Evolutionary conservation across 2,329 filamentous ascomycete genomes (phyloP).

Genomic region (Trichoderma sp.): DNA sequence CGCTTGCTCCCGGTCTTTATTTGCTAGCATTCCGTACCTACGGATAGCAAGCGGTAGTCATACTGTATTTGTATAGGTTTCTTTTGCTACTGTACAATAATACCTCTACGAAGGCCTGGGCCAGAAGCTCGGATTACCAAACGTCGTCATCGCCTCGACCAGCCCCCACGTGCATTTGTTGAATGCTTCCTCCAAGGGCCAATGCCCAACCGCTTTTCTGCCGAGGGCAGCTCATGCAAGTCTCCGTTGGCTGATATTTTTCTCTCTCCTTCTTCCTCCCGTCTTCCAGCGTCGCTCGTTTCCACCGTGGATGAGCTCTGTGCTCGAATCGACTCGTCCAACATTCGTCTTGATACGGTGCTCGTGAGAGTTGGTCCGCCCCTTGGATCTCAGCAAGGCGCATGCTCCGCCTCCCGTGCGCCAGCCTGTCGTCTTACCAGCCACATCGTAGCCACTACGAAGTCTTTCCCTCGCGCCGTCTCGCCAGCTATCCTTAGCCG

Average conservation of each 20-base stretch:
- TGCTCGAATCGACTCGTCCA: not conserved
- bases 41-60: too few species aligned
- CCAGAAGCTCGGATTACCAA: not conserved
- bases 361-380: not conserved
- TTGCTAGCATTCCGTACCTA: too few species aligned
- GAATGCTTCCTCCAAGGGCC: constrained; percentile 7
- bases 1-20: constrained; percentile 10
- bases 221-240: not conserved
- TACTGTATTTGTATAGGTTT: not conserved
- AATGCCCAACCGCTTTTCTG: constrained; percentile 7
- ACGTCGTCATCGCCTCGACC: not conserved
- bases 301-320: not conserved
- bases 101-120: not conserved
- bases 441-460: constrained; percentile 19
- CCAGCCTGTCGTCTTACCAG: constrained; percentile 12
- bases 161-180: constrained; percentile 4
- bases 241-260: not conserved
- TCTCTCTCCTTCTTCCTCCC: not conserved
- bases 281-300: constrained; percentile 10
- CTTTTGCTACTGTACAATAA: not conserved
- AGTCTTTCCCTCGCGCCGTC: not conserved
- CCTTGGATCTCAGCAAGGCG: not conserved
- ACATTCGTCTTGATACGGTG: not conserved
- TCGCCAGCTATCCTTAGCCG: not conserved
- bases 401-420: constrained; percentile 4